These are phyloP conservation scores for Hyphopichia burtonii DNA, from an alignment of 1,139 yeast genomes.

Conservation along the genomic window DNA sequence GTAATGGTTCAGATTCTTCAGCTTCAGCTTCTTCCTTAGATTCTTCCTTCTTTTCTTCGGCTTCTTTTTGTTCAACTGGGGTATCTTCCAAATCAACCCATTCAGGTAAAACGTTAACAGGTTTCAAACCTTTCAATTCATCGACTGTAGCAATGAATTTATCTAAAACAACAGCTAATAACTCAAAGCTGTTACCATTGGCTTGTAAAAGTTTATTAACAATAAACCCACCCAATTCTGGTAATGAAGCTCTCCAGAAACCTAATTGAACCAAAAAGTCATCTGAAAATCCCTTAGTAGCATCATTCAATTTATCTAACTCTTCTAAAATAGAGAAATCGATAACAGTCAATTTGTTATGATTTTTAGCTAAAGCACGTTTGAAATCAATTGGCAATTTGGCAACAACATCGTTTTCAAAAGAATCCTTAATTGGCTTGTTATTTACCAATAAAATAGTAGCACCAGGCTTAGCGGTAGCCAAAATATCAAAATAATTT, in stretches of 20 bases:
- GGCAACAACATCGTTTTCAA: conserved; percentile 48
- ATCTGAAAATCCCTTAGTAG: conserved; percentile 74
- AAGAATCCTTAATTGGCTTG: conserved; percentile 37
- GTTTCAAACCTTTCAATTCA: conserved; percentile 47
- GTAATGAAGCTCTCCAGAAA: conserved; percentile 73
- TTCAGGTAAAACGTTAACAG: conserved; percentile 42
- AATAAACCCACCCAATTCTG: conserved; percentile 61
- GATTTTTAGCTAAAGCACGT: conserved; percentile 52
- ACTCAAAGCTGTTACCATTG: conserved; percentile 78
- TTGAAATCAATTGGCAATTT: conserved; percentile 55
- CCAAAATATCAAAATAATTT: conserved; percentile 56
- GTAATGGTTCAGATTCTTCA: conserved; percentile 34
- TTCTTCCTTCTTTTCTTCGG: conserved; percentile 11
- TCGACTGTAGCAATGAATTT: conserved; percentile 58
- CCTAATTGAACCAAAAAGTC: conserved; percentile 76
- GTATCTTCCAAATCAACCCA: conserved; percentile 37
- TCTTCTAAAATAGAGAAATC: conserved; percentile 64
- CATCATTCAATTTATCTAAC: conserved; percentile 44
- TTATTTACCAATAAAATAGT: conserved; percentile 50
- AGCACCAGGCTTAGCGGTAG: conserved; percentile 58
- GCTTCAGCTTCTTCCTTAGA: conserved; percentile 15
- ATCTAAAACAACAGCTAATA: conserved; percentile 79
- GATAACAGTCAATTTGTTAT: conserved; percentile 50
- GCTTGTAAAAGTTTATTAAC: conserved; percentile 81
- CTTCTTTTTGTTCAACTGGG: conserved; percentile 15